phyloP scores from a whole-genome alignment of 2,329 filamentous ascomycete genomes.

The Fusarium floridanum region DNA sequence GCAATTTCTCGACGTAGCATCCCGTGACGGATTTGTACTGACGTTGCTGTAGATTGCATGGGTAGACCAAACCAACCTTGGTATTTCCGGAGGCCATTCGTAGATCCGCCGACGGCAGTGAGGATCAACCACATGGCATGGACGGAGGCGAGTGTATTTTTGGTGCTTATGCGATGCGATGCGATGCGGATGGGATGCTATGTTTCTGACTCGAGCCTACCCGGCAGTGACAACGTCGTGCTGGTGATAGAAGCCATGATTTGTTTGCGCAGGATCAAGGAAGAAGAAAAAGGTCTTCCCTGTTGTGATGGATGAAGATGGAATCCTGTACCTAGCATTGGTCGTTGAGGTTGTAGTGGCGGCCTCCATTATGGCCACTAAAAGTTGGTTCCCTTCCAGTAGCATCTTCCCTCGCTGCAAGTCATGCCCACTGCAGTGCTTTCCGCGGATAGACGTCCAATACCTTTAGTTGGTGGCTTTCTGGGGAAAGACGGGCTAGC shows the following conservation, averaged over 20 bases:
- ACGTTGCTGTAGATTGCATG: conserved; percentile 11
- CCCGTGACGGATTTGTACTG: conserved; percentile 22
- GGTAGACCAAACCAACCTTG: conserved; percentile 3
- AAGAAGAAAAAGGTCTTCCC: not conserved
- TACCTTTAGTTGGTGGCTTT: conserved; percentile 21
- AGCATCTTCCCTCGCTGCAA: conserved; percentile 1
- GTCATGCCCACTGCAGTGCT: not conserved
- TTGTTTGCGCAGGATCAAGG: not conserved
- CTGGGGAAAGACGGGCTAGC: conserved; percentile 17
- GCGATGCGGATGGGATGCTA: not conserved
- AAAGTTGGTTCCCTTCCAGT: conserved; percentile 2
- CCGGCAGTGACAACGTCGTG: not conserved
- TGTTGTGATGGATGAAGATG: not conserved
- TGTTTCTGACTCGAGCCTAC: not conserved
- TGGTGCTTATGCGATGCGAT: conserved; percentile 12
- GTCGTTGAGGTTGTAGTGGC: not conserved
- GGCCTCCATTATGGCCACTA: not conserved
- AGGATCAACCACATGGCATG: conserved; percentile 19
- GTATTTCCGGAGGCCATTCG: conserved; percentile 26
- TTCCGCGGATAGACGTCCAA: not conserved
- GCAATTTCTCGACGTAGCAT: conserved; percentile 39
- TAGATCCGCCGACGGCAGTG: conserved; percentile 27
- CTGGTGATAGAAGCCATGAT: not conserved
- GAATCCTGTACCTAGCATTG: not conserved
- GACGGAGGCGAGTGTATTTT: conserved; percentile 26